phyloP scores from a whole-genome alignment of 169 alveolate genomes.

The Plasmodium knowlesi region DNA sequence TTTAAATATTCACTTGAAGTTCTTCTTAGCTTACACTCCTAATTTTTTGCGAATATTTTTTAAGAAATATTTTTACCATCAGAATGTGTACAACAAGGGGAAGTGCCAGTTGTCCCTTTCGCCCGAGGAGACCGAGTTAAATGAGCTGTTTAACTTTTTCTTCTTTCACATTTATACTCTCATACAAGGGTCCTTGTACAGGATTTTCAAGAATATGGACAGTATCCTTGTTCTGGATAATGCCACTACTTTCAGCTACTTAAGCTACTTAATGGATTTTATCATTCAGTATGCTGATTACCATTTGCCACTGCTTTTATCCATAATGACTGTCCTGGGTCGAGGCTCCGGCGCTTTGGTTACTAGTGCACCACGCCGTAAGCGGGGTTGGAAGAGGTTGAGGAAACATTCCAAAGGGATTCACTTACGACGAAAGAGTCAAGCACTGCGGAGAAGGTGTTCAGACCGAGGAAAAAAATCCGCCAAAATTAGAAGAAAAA shows the following conservation, averaged over 20 bases:
- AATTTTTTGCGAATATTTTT: conserved; percentile 56
- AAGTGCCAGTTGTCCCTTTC: neutral
- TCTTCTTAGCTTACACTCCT: conserved; percentile 61
- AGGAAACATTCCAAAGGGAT: neutral
- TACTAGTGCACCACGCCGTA: neutral
- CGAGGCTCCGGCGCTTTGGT: neutral
- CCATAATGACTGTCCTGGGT: conserved; percentile 20
- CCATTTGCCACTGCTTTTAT: conserved; percentile 50
- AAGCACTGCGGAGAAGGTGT: neutral
- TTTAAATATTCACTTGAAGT: conserved; percentile 48
- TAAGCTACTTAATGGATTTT: conserved; percentile 39
- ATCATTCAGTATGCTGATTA: conserved; percentile 60
- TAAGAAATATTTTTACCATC: conserved; percentile 55
- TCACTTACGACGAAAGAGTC: neutral
- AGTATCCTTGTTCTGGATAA: conserved; percentile 1
- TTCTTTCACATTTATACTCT: conserved; percentile 71
- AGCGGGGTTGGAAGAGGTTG: neutral
- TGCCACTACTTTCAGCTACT: conserved; percentile 21
- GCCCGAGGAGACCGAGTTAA: conserved; percentile 37
- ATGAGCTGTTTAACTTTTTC: conserved; percentile 48
- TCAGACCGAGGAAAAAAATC: neutral
- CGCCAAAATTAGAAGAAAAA: neutral
- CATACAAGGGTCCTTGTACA: conserved; percentile 60
- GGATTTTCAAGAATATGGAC: conserved; percentile 34
- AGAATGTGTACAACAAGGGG: conserved; percentile 11